Conservation (phyloP, 768 basidiomycete genomes). For the Lactarius pseudohatsudake region DNA sequence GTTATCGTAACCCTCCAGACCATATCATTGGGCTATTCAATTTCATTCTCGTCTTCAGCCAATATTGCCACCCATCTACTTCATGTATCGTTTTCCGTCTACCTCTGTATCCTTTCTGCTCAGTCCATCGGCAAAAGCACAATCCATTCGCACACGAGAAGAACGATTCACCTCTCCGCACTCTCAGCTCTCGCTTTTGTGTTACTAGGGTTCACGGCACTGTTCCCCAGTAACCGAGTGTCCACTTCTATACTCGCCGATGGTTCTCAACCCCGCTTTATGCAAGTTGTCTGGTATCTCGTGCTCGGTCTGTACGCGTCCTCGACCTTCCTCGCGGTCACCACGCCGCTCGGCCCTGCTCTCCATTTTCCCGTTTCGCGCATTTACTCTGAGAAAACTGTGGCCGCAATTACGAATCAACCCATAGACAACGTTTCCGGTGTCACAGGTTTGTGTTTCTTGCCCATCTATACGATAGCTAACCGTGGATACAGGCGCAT, state of each 20-base stretch:
- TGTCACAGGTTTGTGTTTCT: conserved; percentile 42
- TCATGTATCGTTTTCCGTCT: conserved; percentile 56
- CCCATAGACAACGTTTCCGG: conserved; percentile 77
- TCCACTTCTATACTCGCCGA: conserved; percentile 29
- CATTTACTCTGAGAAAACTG: conserved; percentile 73
- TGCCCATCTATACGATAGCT: not conserved
- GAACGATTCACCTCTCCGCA: conserved; percentile 58
- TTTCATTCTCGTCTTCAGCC: conserved; percentile 33
- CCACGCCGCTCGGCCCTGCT: conserved; percentile 69
- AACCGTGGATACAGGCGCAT: conserved; percentile 44
- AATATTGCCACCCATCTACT: conserved; percentile 44
- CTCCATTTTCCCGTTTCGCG: conserved; percentile 70
- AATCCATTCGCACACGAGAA: conserved; percentile 37
- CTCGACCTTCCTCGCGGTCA: conserved; percentile 43
- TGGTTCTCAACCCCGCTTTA: conserved; percentile 30
- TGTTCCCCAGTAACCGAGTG: conserved; percentile 52
- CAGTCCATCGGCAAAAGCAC: conserved; percentile 51
- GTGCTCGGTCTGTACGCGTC: conserved; percentile 51
- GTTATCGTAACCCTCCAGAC: conserved; percentile 51
- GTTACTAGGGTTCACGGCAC: conserved; percentile 48
- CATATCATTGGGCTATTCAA: conserved; percentile 55
- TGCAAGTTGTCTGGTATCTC: conserved; percentile 49
- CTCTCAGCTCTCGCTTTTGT: conserved; percentile 52
- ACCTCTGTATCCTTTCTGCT: conserved; percentile 52
- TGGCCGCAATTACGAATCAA: conserved; percentile 57